Conservation (phyloP, 2,329 filamentous ascomycete genomes). For the Fusarium keratoplasticum region DNA sequence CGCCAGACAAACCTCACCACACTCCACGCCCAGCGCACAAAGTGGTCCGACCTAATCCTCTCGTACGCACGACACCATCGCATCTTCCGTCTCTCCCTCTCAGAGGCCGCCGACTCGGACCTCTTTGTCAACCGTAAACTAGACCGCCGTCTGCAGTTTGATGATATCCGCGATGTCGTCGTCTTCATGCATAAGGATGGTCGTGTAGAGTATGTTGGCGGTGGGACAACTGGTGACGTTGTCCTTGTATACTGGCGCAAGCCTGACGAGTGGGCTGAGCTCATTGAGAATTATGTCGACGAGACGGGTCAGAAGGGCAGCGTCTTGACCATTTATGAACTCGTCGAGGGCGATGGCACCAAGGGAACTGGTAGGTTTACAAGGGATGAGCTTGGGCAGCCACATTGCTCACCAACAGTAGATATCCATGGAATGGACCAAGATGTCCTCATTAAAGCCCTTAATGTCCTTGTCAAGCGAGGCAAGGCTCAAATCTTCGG, state of each 20-base stretch:
- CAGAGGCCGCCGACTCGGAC: constrained; percentile 62
- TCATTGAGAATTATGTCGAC: constrained; percentile 85
- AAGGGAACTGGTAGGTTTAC: constrained; percentile 68
- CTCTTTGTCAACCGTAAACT: constrained; percentile 70
- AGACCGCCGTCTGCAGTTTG: constrained; percentile 60
- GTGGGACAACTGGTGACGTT: constrained; percentile 54
- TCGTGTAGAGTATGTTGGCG: constrained; percentile 73
- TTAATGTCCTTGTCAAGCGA: constrained; percentile 85
- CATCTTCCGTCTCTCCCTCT: constrained; percentile 79
- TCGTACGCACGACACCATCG: constrained; percentile 84
- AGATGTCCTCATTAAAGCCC: constrained; percentile 81
- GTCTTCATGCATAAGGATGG: constrained; percentile 70
- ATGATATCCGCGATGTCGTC: constrained; percentile 68
- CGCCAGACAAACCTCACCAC: constrained; percentile 80
- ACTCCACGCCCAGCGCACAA: constrained; percentile 79
- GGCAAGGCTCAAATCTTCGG: constrained; percentile 96
- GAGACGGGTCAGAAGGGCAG: constrained; percentile 88
- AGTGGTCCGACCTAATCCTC: constrained; percentile 89
- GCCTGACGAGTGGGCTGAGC: constrained; percentile 89
- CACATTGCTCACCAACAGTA: constrained; percentile 47
- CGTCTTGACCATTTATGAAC: constrained; percentile 92
- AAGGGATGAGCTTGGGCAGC: background rate
- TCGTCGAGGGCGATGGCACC: constrained; percentile 87
- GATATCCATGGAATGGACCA: constrained; percentile 92
- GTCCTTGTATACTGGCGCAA: constrained; percentile 87